Conservation (phyloP, 257 asterid genomes). For the Plantago ovata region DNA sequence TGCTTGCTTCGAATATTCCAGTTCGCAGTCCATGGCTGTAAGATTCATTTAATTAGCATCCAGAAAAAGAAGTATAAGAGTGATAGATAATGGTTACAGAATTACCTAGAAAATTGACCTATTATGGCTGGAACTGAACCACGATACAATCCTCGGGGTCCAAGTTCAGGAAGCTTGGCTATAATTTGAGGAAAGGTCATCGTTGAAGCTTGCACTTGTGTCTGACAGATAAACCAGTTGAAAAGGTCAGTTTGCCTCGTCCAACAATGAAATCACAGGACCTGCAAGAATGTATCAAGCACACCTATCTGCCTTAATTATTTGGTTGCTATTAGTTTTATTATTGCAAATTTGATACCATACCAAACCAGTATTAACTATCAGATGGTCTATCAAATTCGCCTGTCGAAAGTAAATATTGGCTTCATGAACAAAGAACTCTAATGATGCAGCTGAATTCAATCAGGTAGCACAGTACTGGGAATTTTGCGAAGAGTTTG, state of each 20-base stretch:
- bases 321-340: slow-evolving; percentile 6
- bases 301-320: slow-evolving; percentile 21
- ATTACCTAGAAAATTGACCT: slow-evolving; percentile 94
- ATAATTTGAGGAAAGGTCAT: slow-evolving; percentile 79
- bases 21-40: slow-evolving; percentile 96
- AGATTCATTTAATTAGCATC: slow-evolving; percentile 14
- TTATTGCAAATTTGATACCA: slow-evolving; percentile 5
- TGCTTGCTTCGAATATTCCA: slow-evolving; percentile 95
- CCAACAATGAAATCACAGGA: slow-evolving; percentile 21
- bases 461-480: too few relatives aligned
- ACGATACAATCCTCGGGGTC: slow-evolving; percentile 75
- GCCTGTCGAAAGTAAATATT: too few relatives aligned
- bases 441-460: too few relatives aligned
- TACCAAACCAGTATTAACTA: too few relatives aligned
- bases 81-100: slow-evolving; percentile 5
- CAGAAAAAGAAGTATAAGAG: not conserved
- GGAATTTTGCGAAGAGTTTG: too few relatives aligned
- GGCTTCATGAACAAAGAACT: too few relatives aligned
- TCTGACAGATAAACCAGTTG: slow-evolving; percentile 50
- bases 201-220: slow-evolving; percentile 95
- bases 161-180: slow-evolving; percentile 84
- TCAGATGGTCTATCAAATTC: too few relatives aligned
- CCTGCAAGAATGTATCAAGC: slow-evolving; percentile 18
- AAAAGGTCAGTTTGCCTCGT: slow-evolving; percentile 35
- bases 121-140: slow-evolving; percentile 96